These are phyloP conservation scores for Septoria petroselini DNA, from an alignment of 2,329 filamentous ascomycete genomes.

Conservation along the genomic window DNA sequence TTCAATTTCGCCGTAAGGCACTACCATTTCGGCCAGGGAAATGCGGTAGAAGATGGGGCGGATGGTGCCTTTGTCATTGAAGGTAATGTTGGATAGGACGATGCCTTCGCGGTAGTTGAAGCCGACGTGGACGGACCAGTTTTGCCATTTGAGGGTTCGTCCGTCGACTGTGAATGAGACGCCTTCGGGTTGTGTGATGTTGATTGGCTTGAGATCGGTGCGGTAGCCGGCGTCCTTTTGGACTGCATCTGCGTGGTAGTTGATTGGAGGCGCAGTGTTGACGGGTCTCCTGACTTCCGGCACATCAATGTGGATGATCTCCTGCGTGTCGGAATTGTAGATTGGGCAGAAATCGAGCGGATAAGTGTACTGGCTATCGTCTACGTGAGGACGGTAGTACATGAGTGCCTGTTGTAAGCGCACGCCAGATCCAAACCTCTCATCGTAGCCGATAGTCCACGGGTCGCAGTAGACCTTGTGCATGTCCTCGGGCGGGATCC, in stretches of 20 bases:
- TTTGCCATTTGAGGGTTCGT: slow-evolving; percentile 79
- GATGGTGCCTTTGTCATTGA: slow-evolving; percentile 74
- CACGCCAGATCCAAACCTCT: slow-evolving; percentile 74
- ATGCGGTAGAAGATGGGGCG: slow-evolving; percentile 84
- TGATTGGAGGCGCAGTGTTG: slow-evolving; percentile 67
- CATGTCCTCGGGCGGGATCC: slow-evolving; percentile 80
- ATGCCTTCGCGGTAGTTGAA: slow-evolving; percentile 95
- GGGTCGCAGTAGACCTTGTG: slow-evolving; percentile 93
- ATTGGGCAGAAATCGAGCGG: slow-evolving; percentile 94
- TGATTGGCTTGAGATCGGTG: slow-evolving; percentile 76
- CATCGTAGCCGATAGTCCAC: slow-evolving; percentile 95
- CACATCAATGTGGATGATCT: slow-evolving; percentile 80
- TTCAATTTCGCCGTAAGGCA: slow-evolving; percentile 80
- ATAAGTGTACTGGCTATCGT: slow-evolving; percentile 87
- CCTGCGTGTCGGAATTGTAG: slow-evolving; percentile 73
- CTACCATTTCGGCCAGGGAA: slow-evolving; percentile 89
- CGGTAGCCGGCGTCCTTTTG: slow-evolving; percentile 73
- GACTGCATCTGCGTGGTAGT: slow-evolving; percentile 74
- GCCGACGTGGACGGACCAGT: slow-evolving; percentile 88
- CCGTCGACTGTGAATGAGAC: slow-evolving; percentile 80
- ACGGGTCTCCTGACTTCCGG: slow-evolving; percentile 73
- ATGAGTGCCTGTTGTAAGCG: slow-evolving; percentile 89
- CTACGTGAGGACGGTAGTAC: slow-evolving; percentile 85
- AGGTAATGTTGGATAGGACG: slow-evolving; percentile 84
- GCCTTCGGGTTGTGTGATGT: slow-evolving; percentile 83